A percentile compares a stretch with the other conserved stretches of the same genome.
These are phyloP conservation scores for Picea abies DNA, from an alignment of 83 land plant species.

Conservation along the genomic window DNA sequence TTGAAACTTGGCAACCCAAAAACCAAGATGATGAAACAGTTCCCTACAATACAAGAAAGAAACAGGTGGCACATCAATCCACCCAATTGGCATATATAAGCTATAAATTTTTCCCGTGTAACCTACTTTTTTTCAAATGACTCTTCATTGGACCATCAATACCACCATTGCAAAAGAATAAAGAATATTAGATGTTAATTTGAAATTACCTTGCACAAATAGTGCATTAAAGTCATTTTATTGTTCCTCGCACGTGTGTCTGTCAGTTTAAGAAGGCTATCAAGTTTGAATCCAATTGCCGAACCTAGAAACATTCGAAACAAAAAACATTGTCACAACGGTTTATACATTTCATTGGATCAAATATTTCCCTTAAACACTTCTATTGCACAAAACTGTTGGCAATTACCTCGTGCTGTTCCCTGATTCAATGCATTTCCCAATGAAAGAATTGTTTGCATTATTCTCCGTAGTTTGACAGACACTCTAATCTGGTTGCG, in stretches of 20 bases:
- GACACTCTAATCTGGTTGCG: constrained; percentile 84
- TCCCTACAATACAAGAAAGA: too few relatives aligned
- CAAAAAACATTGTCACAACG: not conserved
- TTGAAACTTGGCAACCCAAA: too few relatives aligned
- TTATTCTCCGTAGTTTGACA: constrained; percentile 70
- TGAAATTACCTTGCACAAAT: constrained; percentile 85
- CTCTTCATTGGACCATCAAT: not conserved
- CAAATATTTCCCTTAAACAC: not conserved
- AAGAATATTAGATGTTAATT: not conserved
- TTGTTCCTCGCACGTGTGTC: constrained; percentile 99
- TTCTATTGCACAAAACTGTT: not conserved
- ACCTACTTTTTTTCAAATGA: too few relatives aligned
- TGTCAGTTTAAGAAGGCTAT: constrained; percentile 95
- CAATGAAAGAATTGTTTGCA: constrained; percentile 92
- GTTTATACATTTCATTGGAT: not conserved
- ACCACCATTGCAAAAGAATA: not conserved
- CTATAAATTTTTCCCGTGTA: too few relatives aligned
- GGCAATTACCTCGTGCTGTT: constrained; percentile 78
- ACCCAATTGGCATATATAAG: too few relatives aligned
- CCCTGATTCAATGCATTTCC: constrained; percentile 98
- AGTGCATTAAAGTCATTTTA: constrained; percentile 99
- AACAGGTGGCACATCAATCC: too few relatives aligned
- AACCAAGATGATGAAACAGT: too few relatives aligned
- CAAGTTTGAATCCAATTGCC: constrained; percentile 96
- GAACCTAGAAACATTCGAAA: constrained; percentile 62